These are phyloP conservation scores for Strobilomyces dryophilus DNA, from an alignment of 768 basidiomycete species.

Conservation along the genomic window DNA sequence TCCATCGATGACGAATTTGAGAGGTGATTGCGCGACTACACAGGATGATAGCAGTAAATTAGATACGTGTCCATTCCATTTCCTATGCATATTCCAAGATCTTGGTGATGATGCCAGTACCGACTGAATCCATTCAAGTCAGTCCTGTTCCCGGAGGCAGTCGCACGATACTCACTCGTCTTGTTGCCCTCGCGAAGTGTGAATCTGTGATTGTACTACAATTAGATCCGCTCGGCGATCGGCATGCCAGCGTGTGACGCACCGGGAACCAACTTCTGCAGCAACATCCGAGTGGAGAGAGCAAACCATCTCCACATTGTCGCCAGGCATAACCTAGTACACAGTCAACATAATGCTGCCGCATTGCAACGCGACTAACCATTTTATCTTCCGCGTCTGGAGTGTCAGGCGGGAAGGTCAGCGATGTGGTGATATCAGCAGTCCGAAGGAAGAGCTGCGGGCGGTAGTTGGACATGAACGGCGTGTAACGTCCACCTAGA, in stretches of 20 bases:
- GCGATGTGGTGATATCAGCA: constrained; percentile 81
- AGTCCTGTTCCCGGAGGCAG: constrained; percentile 2
- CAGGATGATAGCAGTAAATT: constrained; percentile 18
- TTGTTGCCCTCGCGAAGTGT: constrained; percentile 94
- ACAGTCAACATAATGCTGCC: neutral
- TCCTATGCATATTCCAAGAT: constrained; percentile 48
- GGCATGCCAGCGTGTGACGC: constrained; percentile 12
- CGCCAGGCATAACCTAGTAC: constrained; percentile 88
- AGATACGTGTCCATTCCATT: constrained; percentile 6
- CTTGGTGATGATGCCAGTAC: constrained; percentile 92
- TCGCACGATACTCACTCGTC: constrained; percentile 56
- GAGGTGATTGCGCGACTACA: constrained; percentile 21
- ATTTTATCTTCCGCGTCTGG: constrained; percentile 82
- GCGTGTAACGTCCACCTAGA: constrained; percentile 73
- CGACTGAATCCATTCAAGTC: constrained; percentile 48
- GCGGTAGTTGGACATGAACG: constrained; percentile 91
- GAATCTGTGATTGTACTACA: constrained; percentile 41
- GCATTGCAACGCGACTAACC: constrained; percentile 38
- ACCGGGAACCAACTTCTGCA: constrained; percentile 82
- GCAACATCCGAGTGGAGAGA: constrained; percentile 82
- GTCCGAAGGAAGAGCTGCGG: constrained; percentile 76
- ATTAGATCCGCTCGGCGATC: neutral
- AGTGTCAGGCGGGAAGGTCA: constrained; percentile 86
- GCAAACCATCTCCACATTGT: constrained; percentile 93
- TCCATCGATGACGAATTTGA: constrained; percentile 12